Evolutionary conservation across 2,329 filamentous ascomycete genomes (phyloP).

Genomic region (Coleophoma cylindrospora): DNA sequence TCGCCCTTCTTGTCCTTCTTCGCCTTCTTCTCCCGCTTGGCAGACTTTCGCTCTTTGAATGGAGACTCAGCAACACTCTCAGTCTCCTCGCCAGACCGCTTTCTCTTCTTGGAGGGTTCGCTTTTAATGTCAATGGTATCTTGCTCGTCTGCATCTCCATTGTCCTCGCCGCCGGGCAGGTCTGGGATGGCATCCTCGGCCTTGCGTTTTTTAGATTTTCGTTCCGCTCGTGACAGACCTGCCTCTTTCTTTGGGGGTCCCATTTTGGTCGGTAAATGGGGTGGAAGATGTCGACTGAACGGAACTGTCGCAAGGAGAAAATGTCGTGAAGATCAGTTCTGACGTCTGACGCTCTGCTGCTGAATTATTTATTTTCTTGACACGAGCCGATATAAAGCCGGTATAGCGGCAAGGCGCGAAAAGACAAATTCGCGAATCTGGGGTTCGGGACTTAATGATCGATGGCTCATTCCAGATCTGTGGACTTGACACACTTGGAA

Average conservation of each 20-base stretch:
- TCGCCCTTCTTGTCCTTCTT: slow-evolving; percentile 11
- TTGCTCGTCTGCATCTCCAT: slow-evolving; percentile 19
- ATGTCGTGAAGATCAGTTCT: too few species aligned
- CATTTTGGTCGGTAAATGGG: slow-evolving; percentile 11
- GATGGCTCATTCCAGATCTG: too few species aligned
- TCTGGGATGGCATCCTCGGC: slow-evolving; percentile 27
- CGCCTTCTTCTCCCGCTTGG: slow-evolving; percentile 12
- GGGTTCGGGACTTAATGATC: too few species aligned
- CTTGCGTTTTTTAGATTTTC: slow-evolving; percentile 28
- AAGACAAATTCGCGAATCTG: too few species aligned
- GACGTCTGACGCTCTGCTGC: too few species aligned
- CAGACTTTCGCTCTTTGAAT: slow-evolving; percentile 6
- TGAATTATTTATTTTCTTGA: too few species aligned
- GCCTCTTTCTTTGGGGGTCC: slow-evolving; percentile 13
- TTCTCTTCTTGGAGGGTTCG: slow-evolving; percentile 14
- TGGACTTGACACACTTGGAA: too few species aligned
- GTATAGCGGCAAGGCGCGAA: too few species aligned
- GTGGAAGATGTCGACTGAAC: not conserved
- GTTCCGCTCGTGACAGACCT: slow-evolving; percentile 24
- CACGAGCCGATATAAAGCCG: too few species aligned
- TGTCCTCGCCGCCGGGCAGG: slow-evolving; percentile 22
- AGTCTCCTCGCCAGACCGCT: slow-evolving; percentile 10
- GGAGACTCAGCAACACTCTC: not conserved
- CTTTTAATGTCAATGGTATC: slow-evolving; percentile 1
- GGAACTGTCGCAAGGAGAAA: not conserved